Evolutionary conservation across 169 alveolate genomes (phyloP), one percentile per base, ranked within the genome.

Genomic region (Plasmodium relictum): DNA sequence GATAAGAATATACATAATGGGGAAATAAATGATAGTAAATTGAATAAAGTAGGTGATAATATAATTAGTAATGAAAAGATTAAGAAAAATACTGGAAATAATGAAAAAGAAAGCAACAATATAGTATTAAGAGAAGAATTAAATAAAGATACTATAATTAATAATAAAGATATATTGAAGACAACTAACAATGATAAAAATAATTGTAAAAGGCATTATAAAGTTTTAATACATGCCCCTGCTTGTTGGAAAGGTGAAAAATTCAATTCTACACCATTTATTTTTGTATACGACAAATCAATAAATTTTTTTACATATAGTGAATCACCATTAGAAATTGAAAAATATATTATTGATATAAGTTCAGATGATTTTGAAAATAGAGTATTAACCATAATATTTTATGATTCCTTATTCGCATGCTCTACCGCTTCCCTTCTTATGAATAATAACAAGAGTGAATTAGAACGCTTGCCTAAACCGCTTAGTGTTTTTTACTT

Each of bases 211-310:
- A 76, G 50, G 41, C 89, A 76, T 14, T 76, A 76, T 56, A 76
- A 76, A 48, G 74, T 76, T 18, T 22, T 76, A 41, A 76, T 76
- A 5, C 89, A 76, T n/a, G 89, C 89, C 7, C 89, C 89, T 56
- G 89, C 89, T 37, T 76, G 89, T 42, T 76, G 89, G 89, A 76
- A 76, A 50, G 89, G 89, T 39, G 74, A 44, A 45, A 76, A 76
- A 41, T 76, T 76, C 48, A 62, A 76, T 10, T 42, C 70, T 22
- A 76, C 89, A 6, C 89, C 89, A 6, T 76, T 44, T 58, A 50
- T 76, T 44, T 76, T 76, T 48, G 76, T 65, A 2, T 76, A 76
- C 31, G 89, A 76, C 10, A 76, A 76, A 20, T 45, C 71, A 48
- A 63, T 31, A n/a, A 76, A 76, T 68, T 76, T 76, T 76, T 76